Evolutionary conservation across 1,139 yeast species (phyloP).

Genomic region (Diutina ranongensis): DNA sequence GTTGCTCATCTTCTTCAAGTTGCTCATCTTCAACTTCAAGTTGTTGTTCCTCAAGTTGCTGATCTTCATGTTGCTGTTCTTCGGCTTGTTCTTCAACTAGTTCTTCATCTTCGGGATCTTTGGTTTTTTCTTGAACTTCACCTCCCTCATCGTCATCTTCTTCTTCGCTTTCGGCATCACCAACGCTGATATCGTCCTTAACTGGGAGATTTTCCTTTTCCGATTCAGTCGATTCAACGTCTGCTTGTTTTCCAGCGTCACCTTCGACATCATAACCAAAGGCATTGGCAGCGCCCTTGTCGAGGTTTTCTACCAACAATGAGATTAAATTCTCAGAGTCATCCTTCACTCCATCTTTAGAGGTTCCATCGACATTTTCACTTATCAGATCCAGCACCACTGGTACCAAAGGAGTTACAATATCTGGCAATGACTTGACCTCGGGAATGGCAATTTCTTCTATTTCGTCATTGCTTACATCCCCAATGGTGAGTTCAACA

Average conservation of each 20-base stretch:
- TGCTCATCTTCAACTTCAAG: conserved; percentile 10
- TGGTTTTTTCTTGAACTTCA: not conserved
- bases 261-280: too few species aligned
- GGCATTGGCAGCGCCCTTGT: too few species aligned
- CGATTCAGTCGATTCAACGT: not conserved
- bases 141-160: not conserved
- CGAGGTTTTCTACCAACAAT: too few species aligned
- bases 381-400: too few species aligned
- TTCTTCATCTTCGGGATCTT: not conserved
- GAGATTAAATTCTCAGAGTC: too few species aligned
- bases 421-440: too few species aligned
- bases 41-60: not conserved
- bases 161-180: not conserved
- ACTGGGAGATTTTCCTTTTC: not conserved
- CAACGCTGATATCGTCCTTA: not conserved
- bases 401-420: too few species aligned
- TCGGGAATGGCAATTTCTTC: not conserved
- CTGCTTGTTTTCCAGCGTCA: not conserved
- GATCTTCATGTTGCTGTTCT: conserved; percentile 8
- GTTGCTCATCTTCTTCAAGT: conserved; percentile 16
- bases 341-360: too few species aligned
- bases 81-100: too few species aligned
- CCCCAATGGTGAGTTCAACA: not conserved
- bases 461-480: not conserved
- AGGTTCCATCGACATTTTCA: too few species aligned